Evolutionary conservation across 495 filamentous ascomycete genomes (phyloP).

Genomic region (Hypoxylon lienhwacheense): DNA sequence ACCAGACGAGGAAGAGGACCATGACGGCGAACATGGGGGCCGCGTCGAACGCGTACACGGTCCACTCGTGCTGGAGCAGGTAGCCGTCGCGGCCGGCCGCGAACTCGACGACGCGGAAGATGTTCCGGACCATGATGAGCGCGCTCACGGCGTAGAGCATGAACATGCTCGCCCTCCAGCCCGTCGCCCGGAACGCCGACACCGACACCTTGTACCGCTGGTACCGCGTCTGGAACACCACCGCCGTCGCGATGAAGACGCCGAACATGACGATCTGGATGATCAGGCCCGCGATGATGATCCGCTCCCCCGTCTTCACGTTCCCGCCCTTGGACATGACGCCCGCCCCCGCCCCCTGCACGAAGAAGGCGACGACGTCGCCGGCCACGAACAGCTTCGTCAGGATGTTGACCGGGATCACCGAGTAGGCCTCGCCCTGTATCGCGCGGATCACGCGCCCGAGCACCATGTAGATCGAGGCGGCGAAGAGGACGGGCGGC

Average conservation of each 20-base stretch:
- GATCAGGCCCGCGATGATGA: slow-evolving; percentile 49
- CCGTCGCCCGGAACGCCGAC: background rate
- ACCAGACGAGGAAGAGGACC: slow-evolving; percentile 37
- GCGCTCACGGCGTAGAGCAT: slow-evolving; percentile 56
- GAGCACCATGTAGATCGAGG: slow-evolving; percentile 51
- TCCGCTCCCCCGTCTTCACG: slow-evolving; percentile 43
- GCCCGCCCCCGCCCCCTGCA: slow-evolving; percentile 45
- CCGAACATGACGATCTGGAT: slow-evolving; percentile 57
- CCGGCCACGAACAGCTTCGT: slow-evolving; percentile 51
- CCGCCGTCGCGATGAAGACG: slow-evolving; percentile 50
- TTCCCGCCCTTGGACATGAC: slow-evolving; percentile 38
- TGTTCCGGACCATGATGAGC: slow-evolving; percentile 62
- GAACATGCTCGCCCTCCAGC: slow-evolving; percentile 56
- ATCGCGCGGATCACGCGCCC: slow-evolving; percentile 47
- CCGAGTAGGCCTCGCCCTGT: slow-evolving; percentile 45
- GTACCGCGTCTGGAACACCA: slow-evolving; percentile 42
- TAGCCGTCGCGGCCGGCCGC: slow-evolving; percentile 56
- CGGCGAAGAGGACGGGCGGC: slow-evolving; percentile 47
- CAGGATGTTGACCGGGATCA: slow-evolving; percentile 43
- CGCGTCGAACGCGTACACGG: slow-evolving; percentile 65
- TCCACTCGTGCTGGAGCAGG: slow-evolving; percentile 56
- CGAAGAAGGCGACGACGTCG: slow-evolving; percentile 49
- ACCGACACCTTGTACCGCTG: slow-evolving; percentile 1
- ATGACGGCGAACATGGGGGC: slow-evolving; percentile 58
- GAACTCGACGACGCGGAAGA: slow-evolving; percentile 65